A percentile compares a stretch with the other conserved stretches of the same genome.
These are phyloP conservation scores for Rhododendron henanense DNA, from an alignment of 148 eudicot genomes.

Conservation along the genomic window DNA sequence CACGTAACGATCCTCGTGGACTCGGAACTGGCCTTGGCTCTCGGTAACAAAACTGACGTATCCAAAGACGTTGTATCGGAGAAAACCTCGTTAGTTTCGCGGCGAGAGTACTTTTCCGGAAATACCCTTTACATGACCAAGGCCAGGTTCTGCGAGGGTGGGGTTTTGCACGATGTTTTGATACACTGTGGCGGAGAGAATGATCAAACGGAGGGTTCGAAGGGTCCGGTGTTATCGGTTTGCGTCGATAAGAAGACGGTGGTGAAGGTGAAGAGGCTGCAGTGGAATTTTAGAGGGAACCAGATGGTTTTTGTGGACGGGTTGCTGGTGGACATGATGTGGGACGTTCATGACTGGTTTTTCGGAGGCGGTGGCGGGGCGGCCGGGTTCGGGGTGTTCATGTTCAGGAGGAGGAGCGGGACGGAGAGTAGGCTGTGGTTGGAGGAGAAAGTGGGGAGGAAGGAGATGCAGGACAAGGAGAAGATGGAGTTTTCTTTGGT, in stretches of 20 bases:
- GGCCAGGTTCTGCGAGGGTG: conserved; percentile 53
- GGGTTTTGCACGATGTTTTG: conserved; percentile 54
- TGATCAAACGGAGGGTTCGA: conserved; percentile 33
- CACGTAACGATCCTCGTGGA: conserved; percentile 42
- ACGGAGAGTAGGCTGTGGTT: conserved; percentile 79
- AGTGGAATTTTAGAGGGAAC: conserved; percentile 91
- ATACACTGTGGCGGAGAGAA: conserved; percentile 46
- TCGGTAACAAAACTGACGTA: conserved; percentile 53
- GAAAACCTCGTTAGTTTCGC: conserved; percentile 41
- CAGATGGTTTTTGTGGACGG: conserved; percentile 83
- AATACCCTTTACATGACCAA: conserved; percentile 45
- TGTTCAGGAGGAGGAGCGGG: conserved; percentile 84
- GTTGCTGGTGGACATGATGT: conserved; percentile 71
- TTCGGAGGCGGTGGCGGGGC: conserved; percentile 18
- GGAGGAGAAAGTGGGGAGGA: conserved; percentile 47
- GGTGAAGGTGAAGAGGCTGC: conserved; percentile 59
- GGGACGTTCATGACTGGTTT: conserved; percentile 98
- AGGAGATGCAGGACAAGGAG: conserved; percentile 31
- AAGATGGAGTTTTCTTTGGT: conserved; percentile 59
- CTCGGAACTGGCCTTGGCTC: conserved; percentile 39
- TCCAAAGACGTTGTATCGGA: conserved; percentile 17
- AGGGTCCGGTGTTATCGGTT: conserved; percentile 55
- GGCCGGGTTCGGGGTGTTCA: conserved; percentile 62
- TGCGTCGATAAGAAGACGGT: conserved; percentile 68
- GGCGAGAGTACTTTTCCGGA: conserved; percentile 64